Evolutionary conservation across 2,329 filamentous ascomycete species (phyloP).

Genomic region (Xylariales sp.): DNA sequence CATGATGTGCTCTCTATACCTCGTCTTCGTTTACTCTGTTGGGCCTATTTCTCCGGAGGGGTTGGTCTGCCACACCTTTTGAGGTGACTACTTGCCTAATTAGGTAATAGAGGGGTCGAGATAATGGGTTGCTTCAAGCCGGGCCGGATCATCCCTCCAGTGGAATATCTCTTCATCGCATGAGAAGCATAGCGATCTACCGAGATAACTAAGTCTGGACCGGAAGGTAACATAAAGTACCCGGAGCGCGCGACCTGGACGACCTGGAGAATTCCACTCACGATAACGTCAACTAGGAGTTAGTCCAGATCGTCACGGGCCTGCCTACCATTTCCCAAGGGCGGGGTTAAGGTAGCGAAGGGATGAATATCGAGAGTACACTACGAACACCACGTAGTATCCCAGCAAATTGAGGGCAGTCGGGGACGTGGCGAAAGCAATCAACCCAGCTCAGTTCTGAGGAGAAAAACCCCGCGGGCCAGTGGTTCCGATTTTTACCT

Average conservation of each 20-base stretch:
- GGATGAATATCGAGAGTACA: background rate
- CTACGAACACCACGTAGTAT: conserved; percentile 34
- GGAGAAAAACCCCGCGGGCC: conserved; percentile 39
- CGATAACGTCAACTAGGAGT: conserved; percentile 19
- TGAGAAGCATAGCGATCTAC: conserved; percentile 31
- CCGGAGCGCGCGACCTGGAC: background rate
- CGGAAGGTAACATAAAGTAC: conserved; percentile 42
- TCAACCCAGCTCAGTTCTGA: conserved; percentile 8
- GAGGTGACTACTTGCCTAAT: conserved; percentile 37
- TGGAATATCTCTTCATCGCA: conserved; percentile 12
- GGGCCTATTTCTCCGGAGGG: conserved; percentile 30
- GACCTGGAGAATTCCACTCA: conserved; percentile 13
- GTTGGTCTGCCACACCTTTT: conserved; percentile 25
- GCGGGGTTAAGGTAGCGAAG: conserved; percentile 16
- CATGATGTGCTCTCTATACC: conserved; percentile 12
- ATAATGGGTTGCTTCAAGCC: conserved; percentile 4
- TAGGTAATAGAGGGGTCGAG: conserved; percentile 23
- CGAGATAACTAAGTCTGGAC: conserved; percentile 45
- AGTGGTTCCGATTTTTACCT: conserved; percentile 41
- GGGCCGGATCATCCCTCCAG: conserved; percentile 12
- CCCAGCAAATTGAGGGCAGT: conserved; percentile 23
- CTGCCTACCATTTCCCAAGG: conserved; percentile 5
- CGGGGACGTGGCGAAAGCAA: conserved; percentile 30
- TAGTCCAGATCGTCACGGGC: conserved; percentile 16
- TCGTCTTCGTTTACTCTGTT: conserved; percentile 16